These are phyloP conservation scores for Zygoascus sp. DNA, from an alignment of 1,139 yeast species.

Conservation along the genomic window DNA sequence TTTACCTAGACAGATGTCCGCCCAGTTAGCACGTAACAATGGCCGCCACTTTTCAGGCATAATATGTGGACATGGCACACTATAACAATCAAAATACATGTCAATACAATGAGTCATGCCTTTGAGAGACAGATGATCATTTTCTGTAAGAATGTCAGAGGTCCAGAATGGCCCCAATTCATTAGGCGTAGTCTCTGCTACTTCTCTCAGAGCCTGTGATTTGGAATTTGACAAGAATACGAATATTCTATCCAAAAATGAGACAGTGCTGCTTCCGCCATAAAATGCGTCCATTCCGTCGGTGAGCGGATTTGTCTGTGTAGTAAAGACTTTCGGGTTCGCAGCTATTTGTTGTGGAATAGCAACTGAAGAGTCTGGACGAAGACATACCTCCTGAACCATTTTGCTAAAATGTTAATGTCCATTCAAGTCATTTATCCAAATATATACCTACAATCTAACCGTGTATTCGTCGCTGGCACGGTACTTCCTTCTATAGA, in stretches of 20 bases:
- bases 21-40: constrained; percentile 9
- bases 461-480: not conserved
- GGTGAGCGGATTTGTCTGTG: not conserved
- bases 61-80: constrained; percentile 9
- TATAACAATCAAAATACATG: constrained; percentile 6
- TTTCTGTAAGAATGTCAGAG: not conserved
- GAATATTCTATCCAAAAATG: not conserved
- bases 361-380: too few relatives aligned
- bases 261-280: constrained; percentile 3
- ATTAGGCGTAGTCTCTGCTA: not conserved
- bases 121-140: constrained; percentile 8
- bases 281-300: constrained; percentile 3
- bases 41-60: constrained; percentile 14
- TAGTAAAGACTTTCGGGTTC: too few relatives aligned
- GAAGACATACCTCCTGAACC: too few relatives aligned
- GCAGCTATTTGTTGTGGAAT: too few relatives aligned
- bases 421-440: too few relatives aligned
- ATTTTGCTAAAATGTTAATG: too few relatives aligned
- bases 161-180: constrained; percentile 4
- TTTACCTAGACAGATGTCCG: constrained; percentile 1
- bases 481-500: not conserved
- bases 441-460: not conserved
- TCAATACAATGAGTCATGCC: constrained; percentile 13
- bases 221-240: constrained; percentile 2
- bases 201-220: constrained; percentile 8